These are phyloP conservation scores for Saccharomycopsis sp. DNA, from an alignment of 805 yeast species.

Conservation along the genomic window DNA sequence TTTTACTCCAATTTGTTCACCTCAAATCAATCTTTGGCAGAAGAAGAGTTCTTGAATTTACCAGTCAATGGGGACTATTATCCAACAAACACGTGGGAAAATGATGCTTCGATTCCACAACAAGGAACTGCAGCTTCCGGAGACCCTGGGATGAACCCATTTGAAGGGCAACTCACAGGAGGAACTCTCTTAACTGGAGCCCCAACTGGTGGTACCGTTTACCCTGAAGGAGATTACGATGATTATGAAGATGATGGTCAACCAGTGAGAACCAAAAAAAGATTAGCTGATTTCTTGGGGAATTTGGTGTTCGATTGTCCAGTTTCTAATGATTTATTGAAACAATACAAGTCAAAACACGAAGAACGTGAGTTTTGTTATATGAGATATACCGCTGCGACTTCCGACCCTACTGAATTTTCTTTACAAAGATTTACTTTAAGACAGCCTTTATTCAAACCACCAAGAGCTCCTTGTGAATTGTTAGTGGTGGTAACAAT, in stretches of 20 bases:
- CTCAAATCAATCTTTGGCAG: slow-evolving; percentile 13
- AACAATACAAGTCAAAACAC: slow-evolving; percentile 32
- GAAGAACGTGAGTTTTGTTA: slow-evolving; percentile 53
- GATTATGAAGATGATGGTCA: slow-evolving; percentile 3
- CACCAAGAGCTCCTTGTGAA: slow-evolving; percentile 71
- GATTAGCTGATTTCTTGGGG: slow-evolving; percentile 32
- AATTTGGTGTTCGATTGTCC: slow-evolving; percentile 87
- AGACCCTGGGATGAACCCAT: slow-evolving; percentile 14
- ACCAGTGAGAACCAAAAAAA: slow-evolving; percentile 10
- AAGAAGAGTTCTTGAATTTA: slow-evolving; percentile 12
- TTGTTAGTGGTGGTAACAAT: slow-evolving; percentile 78
- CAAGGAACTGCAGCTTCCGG: slow-evolving; percentile 3
- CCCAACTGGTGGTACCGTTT: slow-evolving; percentile 14
- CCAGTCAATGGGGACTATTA: slow-evolving; percentile 18
- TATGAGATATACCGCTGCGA: slow-evolving; percentile 91
- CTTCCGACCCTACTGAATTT: slow-evolving; percentile 81
- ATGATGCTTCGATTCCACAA: slow-evolving; percentile 10
- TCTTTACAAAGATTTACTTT: slow-evolving; percentile 54
- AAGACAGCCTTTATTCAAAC: slow-evolving; percentile 70
- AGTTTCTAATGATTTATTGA: slow-evolving; percentile 57
- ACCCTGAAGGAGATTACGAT: not conserved
- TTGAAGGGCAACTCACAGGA: slow-evolving; percentile 17
- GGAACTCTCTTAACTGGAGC: slow-evolving; percentile 12
- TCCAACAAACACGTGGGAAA: slow-evolving; percentile 17
- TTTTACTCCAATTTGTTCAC: slow-evolving; percentile 17